Evolutionary conservation across 2,329 filamentous ascomycete species (phyloP), one percentile per base, ranked within the genome.

Genomic region (Chaetomium sp.): DNA sequence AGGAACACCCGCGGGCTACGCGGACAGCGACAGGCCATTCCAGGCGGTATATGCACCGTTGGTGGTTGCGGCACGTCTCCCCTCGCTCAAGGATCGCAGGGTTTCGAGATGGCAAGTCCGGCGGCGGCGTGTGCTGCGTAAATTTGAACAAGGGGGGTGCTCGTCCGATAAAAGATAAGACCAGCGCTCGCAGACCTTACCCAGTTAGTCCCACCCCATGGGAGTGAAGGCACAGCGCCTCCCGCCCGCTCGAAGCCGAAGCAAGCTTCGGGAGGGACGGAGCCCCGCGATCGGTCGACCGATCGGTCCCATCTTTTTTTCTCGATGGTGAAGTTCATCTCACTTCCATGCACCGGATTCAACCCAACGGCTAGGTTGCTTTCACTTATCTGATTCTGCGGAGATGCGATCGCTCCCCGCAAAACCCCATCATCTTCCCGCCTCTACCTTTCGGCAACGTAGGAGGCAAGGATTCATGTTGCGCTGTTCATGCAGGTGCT

Each of bases 1-100:
- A 82, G 75, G 63, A 79, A 76, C 51, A 78, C 69, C 31, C 76
- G 72, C 29, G 77, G 72, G 58, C 74, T 70, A 42, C 75, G 70
- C 21, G 78, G 70, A 67, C 78, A 80, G 62, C 81, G 75, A 29
- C 77, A 74, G 58, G 79, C 75, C 81, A 83, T 83, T 70, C 8
- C 57, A 58, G 64, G 53, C 12, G 10, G 53, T 56, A 58, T 66
- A 54, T 49, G 54, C 27, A 56, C 33, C 51, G 42, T 53, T 21
- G 42, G 51, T 29, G 33, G 33, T 57, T 38, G 29, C 31, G 45
- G 29, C 45, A 49, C 25, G 12, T 33, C n/a, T 33, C 23, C 13
- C 13, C 21, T 54, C 21, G n/a, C 10, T 35, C 33, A 8, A 53
- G 25, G n/a, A 19, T 56, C 19, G 38, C 50, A 13, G 27, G n/a